A percentile compares a stretch with the other conserved stretches of the same genome.
These are phyloP conservation scores for Dendrobium nobile DNA, from an alignment of 106 monocot genomes.

Conservation along the genomic window DNA sequence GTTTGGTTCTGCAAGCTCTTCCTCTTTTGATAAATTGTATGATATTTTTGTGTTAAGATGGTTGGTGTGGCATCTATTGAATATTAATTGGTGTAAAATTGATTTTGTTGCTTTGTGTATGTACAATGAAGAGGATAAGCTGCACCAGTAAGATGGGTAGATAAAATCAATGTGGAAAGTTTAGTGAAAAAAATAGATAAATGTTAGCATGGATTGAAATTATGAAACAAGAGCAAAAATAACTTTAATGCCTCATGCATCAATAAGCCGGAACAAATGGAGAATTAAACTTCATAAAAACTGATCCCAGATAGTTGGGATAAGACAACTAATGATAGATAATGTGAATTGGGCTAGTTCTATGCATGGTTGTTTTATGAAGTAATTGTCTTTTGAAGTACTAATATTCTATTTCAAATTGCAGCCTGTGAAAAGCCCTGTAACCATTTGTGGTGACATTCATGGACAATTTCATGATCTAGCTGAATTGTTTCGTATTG, in stretches of 20 bases:
- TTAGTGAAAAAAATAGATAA: background rate
- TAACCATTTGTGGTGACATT: constrained; percentile 98
- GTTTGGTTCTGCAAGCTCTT: no score
- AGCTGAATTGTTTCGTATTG: constrained; percentile 89
- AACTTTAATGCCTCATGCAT: constrained; percentile 2
- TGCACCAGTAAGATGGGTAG: background rate
- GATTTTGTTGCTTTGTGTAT: background rate
- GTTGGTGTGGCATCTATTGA: no score
- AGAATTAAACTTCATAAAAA: background rate
- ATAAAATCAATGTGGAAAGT: background rate
- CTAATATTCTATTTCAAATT: background rate
- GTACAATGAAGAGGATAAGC: no score
- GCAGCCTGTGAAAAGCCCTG: constrained; percentile 99
- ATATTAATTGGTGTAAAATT: background rate
- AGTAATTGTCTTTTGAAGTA: background rate
- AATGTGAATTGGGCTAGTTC: background rate
- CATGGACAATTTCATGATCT: constrained; percentile 99
- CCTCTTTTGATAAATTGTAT: no score
- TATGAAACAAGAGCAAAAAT: background rate
- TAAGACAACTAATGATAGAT: background rate
- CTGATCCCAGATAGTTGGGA: background rate
- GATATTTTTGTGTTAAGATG: background rate
- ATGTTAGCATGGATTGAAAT: background rate
- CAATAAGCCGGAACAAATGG: background rate
- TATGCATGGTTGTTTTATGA: background rate